A percentile compares a stretch with the other conserved stretches of the same genome.
phyloP scores from a whole-genome alignment of 2,329 filamentous ascomycete genomes.

The Neofusicoccum ribis region DNA sequence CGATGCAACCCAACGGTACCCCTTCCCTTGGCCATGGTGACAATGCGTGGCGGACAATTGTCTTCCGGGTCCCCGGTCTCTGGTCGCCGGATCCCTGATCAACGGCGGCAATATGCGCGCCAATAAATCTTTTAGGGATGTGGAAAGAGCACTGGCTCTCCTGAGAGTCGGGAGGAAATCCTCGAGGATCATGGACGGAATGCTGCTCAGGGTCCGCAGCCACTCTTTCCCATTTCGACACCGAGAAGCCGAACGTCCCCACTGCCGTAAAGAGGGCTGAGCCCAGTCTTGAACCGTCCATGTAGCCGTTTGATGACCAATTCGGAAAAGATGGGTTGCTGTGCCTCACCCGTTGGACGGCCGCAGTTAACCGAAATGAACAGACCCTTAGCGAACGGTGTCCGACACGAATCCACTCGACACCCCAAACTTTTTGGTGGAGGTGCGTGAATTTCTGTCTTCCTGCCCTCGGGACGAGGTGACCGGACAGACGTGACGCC shows the following conservation, averaged over 20 bases:
- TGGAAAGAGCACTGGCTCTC: background rate
- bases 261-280: too few species aligned
- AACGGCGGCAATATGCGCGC: background rate
- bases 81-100: conserved; percentile 11
- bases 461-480: background rate
- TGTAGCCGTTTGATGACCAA: background rate
- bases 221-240: too few species aligned
- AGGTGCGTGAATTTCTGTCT: background rate
- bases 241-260: too few species aligned
- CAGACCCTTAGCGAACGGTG: conserved; percentile 4
- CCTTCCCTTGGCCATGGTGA: background rate
- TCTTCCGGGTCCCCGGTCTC: conserved; percentile 6
- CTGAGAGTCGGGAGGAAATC: background rate
- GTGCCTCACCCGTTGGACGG: conserved; percentile 2
- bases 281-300: background rate
- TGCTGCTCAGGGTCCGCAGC: too few species aligned
- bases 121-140: background rate
- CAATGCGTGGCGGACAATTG: conserved; percentile 1
- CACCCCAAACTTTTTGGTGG: background rate
- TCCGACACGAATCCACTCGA: background rate
- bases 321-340: background rate
- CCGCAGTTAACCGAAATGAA: conserved; percentile 9
- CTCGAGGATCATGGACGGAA: background rate
- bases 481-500: too few species aligned
- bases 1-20: conserved; percentile 10